A percentile compares a stretch with the other conserved stretches of the same genome.
Conservation (phyloP, 176 grass and related monocot genomes). For the Carex littledalei region DNA sequence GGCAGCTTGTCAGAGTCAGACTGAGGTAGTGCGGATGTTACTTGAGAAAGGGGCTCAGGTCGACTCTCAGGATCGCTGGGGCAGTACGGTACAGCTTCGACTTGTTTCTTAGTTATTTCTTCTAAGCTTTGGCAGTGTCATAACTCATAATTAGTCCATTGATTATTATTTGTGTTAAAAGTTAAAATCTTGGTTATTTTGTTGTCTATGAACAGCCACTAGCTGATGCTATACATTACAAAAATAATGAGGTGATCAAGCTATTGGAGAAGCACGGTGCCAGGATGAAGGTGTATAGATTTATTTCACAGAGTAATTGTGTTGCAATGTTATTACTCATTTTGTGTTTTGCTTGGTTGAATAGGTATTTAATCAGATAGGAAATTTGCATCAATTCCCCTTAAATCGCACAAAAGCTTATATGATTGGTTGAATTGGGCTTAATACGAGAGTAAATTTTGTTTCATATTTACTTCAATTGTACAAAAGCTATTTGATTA, state of each 20-base stretch:
- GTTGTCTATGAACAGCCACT: constrained; percentile 60
- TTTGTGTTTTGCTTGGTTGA: background rate
- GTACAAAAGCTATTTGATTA: background rate
- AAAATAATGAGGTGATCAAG: constrained; percentile 80
- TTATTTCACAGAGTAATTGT: background rate
- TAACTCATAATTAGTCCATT: background rate
- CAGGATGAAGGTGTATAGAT: constrained; percentile 48
- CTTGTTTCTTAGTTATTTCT: background rate
- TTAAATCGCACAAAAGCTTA: background rate
- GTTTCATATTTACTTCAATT: background rate
- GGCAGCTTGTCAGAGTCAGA: constrained; percentile 71
- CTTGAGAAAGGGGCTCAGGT: constrained; percentile 55
- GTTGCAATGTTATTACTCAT: background rate
- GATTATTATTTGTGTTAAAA: background rate
- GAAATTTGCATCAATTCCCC: background rate
- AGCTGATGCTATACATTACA: constrained; percentile 96
- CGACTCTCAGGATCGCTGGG: constrained; percentile 66
- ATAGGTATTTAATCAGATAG: background rate
- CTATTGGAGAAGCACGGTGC: constrained; percentile 84
- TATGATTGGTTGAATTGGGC: background rate
- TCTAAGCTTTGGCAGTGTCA: background rate
- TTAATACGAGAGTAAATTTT: background rate
- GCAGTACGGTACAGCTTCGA: constrained; percentile 54
- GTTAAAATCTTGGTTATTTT: background rate
- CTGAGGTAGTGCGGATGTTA: constrained; percentile 53